Base-by-base conservation (phyloP, 2,329 filamentous ascomycete genomes). In the Hirsutella minnesotensis region DNA sequence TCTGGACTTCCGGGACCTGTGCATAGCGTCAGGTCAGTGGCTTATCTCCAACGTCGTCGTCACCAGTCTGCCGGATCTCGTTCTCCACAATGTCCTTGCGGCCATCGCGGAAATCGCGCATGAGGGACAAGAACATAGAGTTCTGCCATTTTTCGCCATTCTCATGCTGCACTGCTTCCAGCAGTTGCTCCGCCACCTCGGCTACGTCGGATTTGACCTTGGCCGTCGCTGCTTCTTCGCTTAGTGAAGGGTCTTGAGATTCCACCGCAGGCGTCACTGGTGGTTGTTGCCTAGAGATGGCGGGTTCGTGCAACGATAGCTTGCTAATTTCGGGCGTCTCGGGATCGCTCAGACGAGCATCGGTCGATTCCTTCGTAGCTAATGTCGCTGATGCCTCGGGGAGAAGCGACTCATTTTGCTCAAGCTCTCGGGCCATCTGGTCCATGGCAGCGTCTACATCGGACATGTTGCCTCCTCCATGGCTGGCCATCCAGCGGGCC, bases 71-170 rank as follows among this genome's bases (percentile, higher is more conserved):
- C 5, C 56, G 55, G 21, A 69, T 64, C 51, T 67, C 57, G 27
- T 68, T 60, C 36, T 65, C 59, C 12, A 67, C 50, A 39, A 69
- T 66, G 18, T 67, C 65, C 47, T 69, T 69, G 19, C 53, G 60
- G 2, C 66, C 66, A 39, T 69, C 66, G 9, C 64, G 57, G 38
- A 69, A 68, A 43, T 69, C 66, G 16, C 64, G 61, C 66, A 69
- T 69, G 4, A 69, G 56, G 0, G 61, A 61, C 8, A 69, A 53
- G 35, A 69, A 69, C n/a, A 59, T 54, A 0, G 66, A 69, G 37
- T 69, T 66, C 47, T 66, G 65, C 66, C 66, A 69, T 48, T 69
- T 69, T 9, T 68, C 66, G 35, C 65, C 64, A 37, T 57, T 54
- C 46, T 69, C 66, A 41, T 69, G 65, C 48, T 65, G 56, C 20